These are phyloP conservation scores for Rutstroemia sp. DNA, from an alignment of 2,329 filamentous ascomycete species.

Conservation along the genomic window DNA sequence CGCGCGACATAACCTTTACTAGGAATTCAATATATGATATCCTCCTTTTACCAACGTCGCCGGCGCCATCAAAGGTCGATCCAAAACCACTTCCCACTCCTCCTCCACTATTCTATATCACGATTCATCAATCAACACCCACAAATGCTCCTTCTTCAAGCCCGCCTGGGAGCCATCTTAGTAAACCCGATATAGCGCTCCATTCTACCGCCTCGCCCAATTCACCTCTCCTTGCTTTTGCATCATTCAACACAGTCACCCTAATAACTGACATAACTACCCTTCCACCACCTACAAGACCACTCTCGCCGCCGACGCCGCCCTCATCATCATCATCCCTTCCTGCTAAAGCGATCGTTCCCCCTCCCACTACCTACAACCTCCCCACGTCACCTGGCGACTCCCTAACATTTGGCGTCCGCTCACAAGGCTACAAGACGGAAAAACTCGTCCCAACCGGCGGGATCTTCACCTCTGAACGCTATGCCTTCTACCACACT, in stretches of 20 bases:
- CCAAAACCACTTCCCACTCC: slow-evolving; percentile 19
- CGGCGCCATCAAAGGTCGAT: slow-evolving; percentile 17
- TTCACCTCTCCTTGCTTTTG: slow-evolving; percentile 19
- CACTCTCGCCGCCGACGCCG: slow-evolving; percentile 2
- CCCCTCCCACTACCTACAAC: slow-evolving; percentile 6
- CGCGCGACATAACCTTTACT: slow-evolving; percentile 23
- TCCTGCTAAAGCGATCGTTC: neutral
- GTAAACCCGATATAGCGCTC: slow-evolving; percentile 21
- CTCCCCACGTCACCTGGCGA: slow-evolving; percentile 1
- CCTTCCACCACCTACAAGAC: slow-evolving; percentile 15
- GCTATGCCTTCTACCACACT: slow-evolving; percentile 21
- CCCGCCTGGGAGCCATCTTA: neutral
- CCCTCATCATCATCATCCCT: slow-evolving; percentile 3
- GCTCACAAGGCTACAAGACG: slow-evolving; percentile 11
- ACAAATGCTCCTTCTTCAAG: neutral
- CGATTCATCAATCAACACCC: slow-evolving; percentile 11
- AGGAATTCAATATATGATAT: slow-evolving; percentile 17
- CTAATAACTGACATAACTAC: slow-evolving; percentile 23
- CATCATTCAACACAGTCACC: slow-evolving; percentile 20
- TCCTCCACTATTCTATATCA: slow-evolving; percentile 23
- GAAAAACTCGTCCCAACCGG: slow-evolving; percentile 17
- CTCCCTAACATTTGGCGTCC: slow-evolving; percentile 9
- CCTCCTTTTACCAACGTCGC: slow-evolving; percentile 20
- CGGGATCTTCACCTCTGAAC: slow-evolving; percentile 19
- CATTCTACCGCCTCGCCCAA: slow-evolving; percentile 19